Conservation (phyloP, 768 basidiomycete species). For the Kwoniella botswanensis region DNA sequence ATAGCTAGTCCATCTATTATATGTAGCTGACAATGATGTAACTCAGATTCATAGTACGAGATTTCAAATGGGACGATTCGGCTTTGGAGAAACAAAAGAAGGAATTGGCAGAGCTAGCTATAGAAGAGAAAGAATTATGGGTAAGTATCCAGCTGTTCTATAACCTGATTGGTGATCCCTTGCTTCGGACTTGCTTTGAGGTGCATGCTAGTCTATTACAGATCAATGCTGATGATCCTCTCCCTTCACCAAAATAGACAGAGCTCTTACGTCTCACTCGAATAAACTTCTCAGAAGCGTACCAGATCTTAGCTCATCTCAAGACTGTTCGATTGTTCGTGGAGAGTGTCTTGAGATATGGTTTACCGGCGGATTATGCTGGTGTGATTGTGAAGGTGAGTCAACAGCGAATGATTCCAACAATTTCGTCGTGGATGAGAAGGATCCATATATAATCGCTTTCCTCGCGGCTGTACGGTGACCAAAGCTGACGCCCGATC, state of each 20-base stretch:
- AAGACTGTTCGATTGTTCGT: conserved; percentile 90
- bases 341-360: conserved; percentile 94
- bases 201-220: too few relatives aligned
- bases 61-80: conserved; percentile 86
- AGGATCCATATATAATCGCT: too few relatives aligned
- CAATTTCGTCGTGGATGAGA: too few relatives aligned
- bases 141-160: conserved; percentile 61
- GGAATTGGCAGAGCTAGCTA: conserved; percentile 73
- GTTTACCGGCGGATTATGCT: conserved; percentile 86
- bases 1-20: not conserved
- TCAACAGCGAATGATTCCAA: not conserved
- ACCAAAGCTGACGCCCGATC: not conserved
- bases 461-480: too few relatives aligned
- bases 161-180: not conserved
- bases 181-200: too few relatives aligned
- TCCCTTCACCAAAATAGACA: conserved; percentile 63
- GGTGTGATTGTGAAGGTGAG: conserved; percentile 79
- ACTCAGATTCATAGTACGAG: conserved; percentile 86
- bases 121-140: conserved; percentile 96
- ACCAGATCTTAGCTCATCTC: conserved; percentile 89
- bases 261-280: conserved; percentile 87
- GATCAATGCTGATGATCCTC: not conserved
- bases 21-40: not conserved
- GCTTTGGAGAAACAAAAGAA: conserved; percentile 77
- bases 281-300: conserved; percentile 96